phyloP scores from a whole-genome alignment of 2,329 filamentous ascomycete species.

The Hortaea werneckii region DNA sequence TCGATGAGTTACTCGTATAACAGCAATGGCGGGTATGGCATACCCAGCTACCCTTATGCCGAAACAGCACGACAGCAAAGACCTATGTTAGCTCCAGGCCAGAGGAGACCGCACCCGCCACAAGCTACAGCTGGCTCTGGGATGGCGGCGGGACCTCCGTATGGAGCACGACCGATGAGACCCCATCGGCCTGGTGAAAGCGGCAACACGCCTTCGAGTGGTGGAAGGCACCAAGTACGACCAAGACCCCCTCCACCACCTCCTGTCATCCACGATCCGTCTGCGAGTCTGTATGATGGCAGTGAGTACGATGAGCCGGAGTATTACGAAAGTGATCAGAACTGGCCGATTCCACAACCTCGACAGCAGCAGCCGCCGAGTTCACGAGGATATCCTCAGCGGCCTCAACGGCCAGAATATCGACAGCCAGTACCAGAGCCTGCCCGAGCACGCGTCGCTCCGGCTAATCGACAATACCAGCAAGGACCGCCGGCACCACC shows the following conservation, averaged over 20 bases:
- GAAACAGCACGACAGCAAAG: not conserved
- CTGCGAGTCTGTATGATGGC: slow-evolving; percentile 17
- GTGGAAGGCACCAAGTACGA: slow-evolving; percentile 6
- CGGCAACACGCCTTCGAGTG: not conserved
- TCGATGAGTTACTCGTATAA: slow-evolving; percentile 8
- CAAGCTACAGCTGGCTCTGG: not conserved
- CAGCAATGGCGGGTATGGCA: slow-evolving; percentile 6
- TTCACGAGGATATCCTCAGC: slow-evolving; percentile 15
- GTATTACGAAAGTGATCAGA: slow-evolving; percentile 8
- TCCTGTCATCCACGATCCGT: slow-evolving; percentile 7
- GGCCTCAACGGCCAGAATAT: slow-evolving; percentile 18
- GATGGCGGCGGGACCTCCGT: slow-evolving; percentile 6
- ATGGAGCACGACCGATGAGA: slow-evolving; percentile 10
- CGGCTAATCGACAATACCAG: slow-evolving; percentile 9
- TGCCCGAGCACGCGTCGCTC: slow-evolving; percentile 10
- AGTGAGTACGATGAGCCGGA: slow-evolving; percentile 14
- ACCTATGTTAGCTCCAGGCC: slow-evolving; percentile 3
- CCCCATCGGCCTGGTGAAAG: slow-evolving; percentile 6
- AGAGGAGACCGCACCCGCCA: slow-evolving; percentile 1
- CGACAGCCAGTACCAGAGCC: slow-evolving; percentile 8
- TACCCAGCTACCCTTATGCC: slow-evolving; percentile 6
- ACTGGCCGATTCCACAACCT: slow-evolving; percentile 18
- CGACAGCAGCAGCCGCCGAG: not conserved
- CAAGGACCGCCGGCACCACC: slow-evolving; percentile 8
- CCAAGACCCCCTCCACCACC: slow-evolving; percentile 2